Base-by-base conservation (phyloP, 129 eudicot genomes). In the Calendula officinalis region DNA sequence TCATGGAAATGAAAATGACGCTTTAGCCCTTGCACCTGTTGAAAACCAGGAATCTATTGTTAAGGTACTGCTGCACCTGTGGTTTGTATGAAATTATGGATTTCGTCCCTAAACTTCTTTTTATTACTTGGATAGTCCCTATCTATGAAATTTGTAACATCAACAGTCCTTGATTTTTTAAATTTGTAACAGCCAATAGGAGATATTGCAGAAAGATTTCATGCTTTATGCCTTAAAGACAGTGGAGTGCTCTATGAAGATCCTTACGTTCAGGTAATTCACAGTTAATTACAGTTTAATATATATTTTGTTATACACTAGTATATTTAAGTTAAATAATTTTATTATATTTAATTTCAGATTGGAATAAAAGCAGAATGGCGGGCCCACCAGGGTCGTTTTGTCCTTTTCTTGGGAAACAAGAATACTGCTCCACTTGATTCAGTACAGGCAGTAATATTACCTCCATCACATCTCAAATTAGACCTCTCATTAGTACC, bases 331-430 rank as follows among this genome's bases (percentile, higher is more conserved):
- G 63, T 42, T 65, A 32, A n/a, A 66, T 46, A 40, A 22, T 43
- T 51, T 41, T 67, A 58, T 7, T 44, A 7, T 9, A 56, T 67
- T 17, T 54, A 32, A 55, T 70, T 40, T 39, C 86, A 94, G 99
- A 88, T 94, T 79, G 99, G 99, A 46, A 77, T 86, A 58, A 94
- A 94, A 88, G 95, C 99, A 41, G 99, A 94, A 55, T 94, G 99
- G 99, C 82, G 97, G 81, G 88, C 80, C 10, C 95, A 86, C 75
- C 99, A 88, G 35, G 99, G 97, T 14, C 82, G 99, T 56, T 61
- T 91, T 44, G 91, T 87, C 37, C 88, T 91, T 50, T 91, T 91
- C 69, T 66, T 91, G 75, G 98, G 98, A 64, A 91, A 91, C 77
- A 91, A 87, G 78, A 91, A 82, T 78, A 91, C 89, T 67, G 81